These are phyloP conservation scores for Pythium chondricola DNA, from an alignment of 352 stramenopile species.

Conservation along the genomic window DNA sequence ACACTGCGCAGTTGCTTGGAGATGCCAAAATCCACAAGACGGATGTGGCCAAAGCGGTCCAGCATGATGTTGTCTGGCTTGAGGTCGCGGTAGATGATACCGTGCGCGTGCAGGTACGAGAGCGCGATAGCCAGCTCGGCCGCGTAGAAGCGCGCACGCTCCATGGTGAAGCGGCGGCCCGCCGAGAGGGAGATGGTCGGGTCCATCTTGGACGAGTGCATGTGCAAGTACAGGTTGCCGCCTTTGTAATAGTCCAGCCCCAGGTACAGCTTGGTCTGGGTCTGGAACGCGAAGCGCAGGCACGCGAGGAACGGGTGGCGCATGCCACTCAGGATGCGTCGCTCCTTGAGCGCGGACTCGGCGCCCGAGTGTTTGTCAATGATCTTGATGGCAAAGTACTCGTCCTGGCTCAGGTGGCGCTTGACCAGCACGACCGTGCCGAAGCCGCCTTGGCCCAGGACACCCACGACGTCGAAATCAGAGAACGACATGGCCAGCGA, in stretches of 20 bases:
- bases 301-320: constrained; percentile 77
- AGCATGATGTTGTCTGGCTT: constrained; percentile 90
- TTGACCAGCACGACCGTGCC: constrained; percentile 79
- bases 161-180: constrained; percentile 58
- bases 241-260: constrained; percentile 84
- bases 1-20: constrained; percentile 68
- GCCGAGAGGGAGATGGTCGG: constrained; percentile 69
- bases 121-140: constrained; percentile 83
- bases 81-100: constrained; percentile 85
- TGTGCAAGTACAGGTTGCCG: constrained; percentile 82
- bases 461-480: constrained; percentile 80
- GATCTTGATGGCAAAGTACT: constrained; percentile 87
- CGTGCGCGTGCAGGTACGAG: constrained; percentile 80
- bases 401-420: constrained; percentile 62
- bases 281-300: constrained; percentile 84
- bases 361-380: constrained; percentile 79
- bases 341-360: constrained; percentile 69
- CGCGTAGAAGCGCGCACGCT: constrained; percentile 80
- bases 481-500: constrained; percentile 79
- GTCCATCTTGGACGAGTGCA: constrained; percentile 83
- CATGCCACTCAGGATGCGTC: constrained; percentile 67
- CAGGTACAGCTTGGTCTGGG: constrained; percentile 73
- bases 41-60: constrained; percentile 81
- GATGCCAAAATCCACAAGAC: constrained; percentile 87
- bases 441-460: constrained; percentile 76